Evolutionary conservation across 441 rosid species (phyloP).

Genomic region (Adansonia rubrostipa): DNA sequence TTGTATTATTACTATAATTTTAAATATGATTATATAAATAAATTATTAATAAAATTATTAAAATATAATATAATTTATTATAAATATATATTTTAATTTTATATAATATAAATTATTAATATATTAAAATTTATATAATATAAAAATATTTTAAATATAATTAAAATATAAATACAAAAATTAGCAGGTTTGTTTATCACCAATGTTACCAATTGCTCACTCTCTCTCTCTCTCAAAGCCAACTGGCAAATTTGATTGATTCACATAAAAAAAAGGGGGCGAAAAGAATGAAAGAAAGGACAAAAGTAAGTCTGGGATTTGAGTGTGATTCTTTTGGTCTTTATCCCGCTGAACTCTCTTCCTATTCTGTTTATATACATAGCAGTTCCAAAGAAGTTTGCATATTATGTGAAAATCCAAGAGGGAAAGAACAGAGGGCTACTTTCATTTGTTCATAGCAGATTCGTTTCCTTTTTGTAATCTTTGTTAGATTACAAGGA

Average conservation of each 20-base stretch:
- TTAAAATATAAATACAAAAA: too few relatives aligned
- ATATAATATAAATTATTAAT: too few relatives aligned
- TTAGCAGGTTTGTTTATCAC: not conserved
- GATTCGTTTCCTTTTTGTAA: too few relatives aligned
- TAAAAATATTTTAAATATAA: too few relatives aligned
- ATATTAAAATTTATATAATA: too few relatives aligned
- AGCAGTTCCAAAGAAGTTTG: conserved; percentile 11
- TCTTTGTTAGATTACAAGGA: too few relatives aligned
- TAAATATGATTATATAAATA: too few relatives aligned
- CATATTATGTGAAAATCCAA: not conserved
- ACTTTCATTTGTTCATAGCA: not conserved
- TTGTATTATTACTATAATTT: not conserved
- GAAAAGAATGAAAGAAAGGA: conserved; percentile 36
- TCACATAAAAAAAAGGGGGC: conserved; percentile 35
- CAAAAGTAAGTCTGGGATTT: conserved; percentile 50
- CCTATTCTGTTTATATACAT: conserved; percentile 31
- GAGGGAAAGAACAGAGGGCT: not conserved
- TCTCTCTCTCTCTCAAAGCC: conserved; percentile 36
- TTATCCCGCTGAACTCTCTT: conserved; percentile 19
- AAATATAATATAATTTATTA: too few relatives aligned
- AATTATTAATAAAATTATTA: too few relatives aligned
- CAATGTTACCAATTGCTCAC: conserved; percentile 30
- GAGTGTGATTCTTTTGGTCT: conserved; percentile 38
- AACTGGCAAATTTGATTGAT: conserved; percentile 58
- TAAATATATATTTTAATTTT: too few relatives aligned